A percentile compares a stretch with the other conserved stretches of the same genome.
phyloP scores from a whole-genome alignment of 768 basidiomycete genomes.

The Gelatoporia subvermispora region DNA sequence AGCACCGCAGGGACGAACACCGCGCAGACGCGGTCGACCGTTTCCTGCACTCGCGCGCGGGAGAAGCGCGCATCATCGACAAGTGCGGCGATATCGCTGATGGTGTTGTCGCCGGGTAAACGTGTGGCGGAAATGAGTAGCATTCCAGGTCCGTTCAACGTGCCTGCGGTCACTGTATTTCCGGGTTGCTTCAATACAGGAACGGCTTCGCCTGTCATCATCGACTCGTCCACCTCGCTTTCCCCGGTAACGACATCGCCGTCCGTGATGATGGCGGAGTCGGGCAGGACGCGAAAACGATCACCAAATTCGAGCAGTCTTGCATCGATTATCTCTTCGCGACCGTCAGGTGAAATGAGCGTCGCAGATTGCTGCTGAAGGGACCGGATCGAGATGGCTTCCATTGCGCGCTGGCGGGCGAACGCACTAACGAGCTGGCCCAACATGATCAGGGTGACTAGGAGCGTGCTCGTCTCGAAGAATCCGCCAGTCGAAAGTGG shows the following conservation, averaged over 20 bases:
- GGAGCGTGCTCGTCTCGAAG: slow-evolving; percentile 40
- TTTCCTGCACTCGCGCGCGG: slow-evolving; percentile 34
- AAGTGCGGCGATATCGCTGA: slow-evolving; percentile 33
- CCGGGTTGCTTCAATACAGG: slow-evolving; percentile 33
- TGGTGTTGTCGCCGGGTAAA: slow-evolving; percentile 36
- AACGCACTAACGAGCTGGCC: slow-evolving; percentile 34
- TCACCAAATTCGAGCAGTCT: slow-evolving; percentile 35
- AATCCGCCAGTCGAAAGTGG: slow-evolving; percentile 29
- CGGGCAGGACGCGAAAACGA: slow-evolving; percentile 29
- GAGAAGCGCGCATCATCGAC: slow-evolving; percentile 33
- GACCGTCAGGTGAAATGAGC: slow-evolving; percentile 24
- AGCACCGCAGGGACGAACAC: slow-evolving; percentile 47
- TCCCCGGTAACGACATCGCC: slow-evolving; percentile 30
- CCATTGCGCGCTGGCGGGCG: slow-evolving; percentile 32
- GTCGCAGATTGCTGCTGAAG: slow-evolving; percentile 29
- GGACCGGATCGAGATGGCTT: slow-evolving; percentile 27
- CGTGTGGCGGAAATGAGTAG: slow-evolving; percentile 32
- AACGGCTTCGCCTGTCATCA: slow-evolving; percentile 38
- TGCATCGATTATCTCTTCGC: slow-evolving; percentile 16
- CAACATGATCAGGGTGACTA: slow-evolving; percentile 38
- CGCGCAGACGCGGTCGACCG: slow-evolving; percentile 46
- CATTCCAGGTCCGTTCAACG: slow-evolving; percentile 29
- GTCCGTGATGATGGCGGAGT: slow-evolving; percentile 34
- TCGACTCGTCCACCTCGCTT: slow-evolving; percentile 38
- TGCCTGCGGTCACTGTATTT: slow-evolving; percentile 33